phyloP scores from a whole-genome alignment of 257 asterid genomes.

The Solanum pinnatisectum region DNA sequence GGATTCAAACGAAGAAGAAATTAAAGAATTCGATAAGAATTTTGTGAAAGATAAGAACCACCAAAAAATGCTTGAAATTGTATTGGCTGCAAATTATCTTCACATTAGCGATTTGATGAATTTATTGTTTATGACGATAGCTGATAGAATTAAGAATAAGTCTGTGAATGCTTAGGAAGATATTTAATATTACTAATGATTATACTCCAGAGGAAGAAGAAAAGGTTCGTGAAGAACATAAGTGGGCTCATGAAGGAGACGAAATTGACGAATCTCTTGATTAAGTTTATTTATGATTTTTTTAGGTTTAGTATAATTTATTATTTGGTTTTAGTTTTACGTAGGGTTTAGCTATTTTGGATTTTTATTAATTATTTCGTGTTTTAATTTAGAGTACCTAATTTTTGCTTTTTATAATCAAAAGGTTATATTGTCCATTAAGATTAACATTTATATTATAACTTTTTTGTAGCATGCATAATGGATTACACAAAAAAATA shows the following conservation, averaged over 20 bases:
- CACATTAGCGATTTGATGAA: background rate
- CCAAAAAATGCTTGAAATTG: background rate
- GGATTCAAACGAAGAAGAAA: background rate
- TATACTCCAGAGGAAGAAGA: conserved; percentile 10
- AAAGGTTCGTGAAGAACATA: background rate
- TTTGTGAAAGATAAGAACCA: background rate
- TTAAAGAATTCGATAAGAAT: background rate
- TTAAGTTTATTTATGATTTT: background rate
- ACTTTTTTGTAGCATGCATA: no score
- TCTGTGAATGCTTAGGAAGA: background rate
- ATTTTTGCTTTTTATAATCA: no score
- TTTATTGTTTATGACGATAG: background rate
- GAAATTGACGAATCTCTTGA: background rate
- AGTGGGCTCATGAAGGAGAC: conserved; percentile 5
- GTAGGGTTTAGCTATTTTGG: background rate
- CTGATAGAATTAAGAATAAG: background rate
- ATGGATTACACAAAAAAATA: no score
- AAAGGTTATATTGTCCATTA: no score
- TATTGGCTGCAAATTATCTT: conserved; percentile 5
- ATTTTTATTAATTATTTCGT: background rate
- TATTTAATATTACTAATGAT: background rate
- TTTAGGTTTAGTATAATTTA: background rate
- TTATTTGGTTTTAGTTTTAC: background rate
- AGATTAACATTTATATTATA: no score
- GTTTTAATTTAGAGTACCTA: background rate